Evolutionary conservation across 495 filamentous ascomycete genomes (phyloP).

Genomic region (Sabuloglossum arenarium): DNA sequence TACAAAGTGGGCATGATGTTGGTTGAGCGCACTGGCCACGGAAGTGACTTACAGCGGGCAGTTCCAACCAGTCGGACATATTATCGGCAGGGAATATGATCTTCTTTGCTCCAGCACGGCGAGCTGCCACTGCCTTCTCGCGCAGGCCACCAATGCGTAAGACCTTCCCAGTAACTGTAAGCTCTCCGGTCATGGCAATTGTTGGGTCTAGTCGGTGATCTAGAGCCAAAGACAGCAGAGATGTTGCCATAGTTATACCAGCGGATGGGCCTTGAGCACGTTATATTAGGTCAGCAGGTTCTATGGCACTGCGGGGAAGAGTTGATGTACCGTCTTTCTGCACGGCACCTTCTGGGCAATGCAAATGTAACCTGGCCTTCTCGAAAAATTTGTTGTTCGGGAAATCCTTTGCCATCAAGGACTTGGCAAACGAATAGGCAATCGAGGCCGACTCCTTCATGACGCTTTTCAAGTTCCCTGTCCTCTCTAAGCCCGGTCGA

Average conservation of each 20-base stretch:
- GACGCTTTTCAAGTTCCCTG: conserved; percentile 84
- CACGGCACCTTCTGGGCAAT: conserved; percentile 93
- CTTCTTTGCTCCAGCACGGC: conserved; percentile 81
- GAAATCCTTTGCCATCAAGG: conserved; percentile 62
- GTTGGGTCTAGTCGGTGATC: conserved; percentile 60
- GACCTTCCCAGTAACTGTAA: conserved; percentile 95
- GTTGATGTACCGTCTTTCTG: conserved; percentile 59
- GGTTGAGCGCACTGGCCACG: background rate
- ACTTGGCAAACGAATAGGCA: conserved; percentile 91
- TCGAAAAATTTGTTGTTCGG: conserved; percentile 89
- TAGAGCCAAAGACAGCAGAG: conserved; percentile 64
- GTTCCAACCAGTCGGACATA: conserved; percentile 87
- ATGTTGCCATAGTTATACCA: conserved; percentile 93
- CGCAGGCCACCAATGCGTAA: conserved; percentile 85
- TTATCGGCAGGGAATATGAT: conserved; percentile 94
- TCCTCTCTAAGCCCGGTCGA: conserved; percentile 63
- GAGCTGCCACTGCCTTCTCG: conserved; percentile 97
- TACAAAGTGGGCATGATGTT: background rate
- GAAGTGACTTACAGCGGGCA: conserved; percentile 62
- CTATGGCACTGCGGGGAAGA: background rate
- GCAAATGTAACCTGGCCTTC: conserved; percentile 84
- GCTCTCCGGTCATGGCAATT: conserved; percentile 94
- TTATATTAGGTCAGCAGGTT: background rate
- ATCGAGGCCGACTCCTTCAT: conserved; percentile 96
- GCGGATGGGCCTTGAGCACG: conserved; percentile 46